Base-by-base conservation (phyloP, 129 eudicot genomes). In the Deinandra increscens region DNA sequence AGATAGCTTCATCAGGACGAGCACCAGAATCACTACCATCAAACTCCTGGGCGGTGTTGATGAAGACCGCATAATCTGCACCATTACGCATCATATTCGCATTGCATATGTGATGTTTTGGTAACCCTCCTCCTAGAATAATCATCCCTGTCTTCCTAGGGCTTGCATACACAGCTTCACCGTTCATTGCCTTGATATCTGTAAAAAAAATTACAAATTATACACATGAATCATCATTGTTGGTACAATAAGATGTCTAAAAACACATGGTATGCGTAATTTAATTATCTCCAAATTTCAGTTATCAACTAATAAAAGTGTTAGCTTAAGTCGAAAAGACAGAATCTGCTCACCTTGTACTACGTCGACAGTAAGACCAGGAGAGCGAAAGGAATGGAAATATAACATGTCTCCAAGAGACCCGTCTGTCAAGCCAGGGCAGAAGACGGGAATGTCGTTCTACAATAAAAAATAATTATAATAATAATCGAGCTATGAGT, bases 1-100 rank as follows among this genome's bases (percentile, higher is more conserved):
- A 93, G 8, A 93, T 86, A 44, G 93, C 99, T 91, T 93, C 99
- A 78, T 93, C 97, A 9, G 96, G 99, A 39, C 87, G 84, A 37
- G 99, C 97, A 76, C 99, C 99, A 6, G 98, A 93, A 70, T 93
- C 98, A 78, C 96, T 89, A 55, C 97, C 98, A 74, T 93, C 98
- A 71, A 89, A 93, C 70, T 93, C 98, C 64, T 89, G 95, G 18
- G 97, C 98, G 0, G 95, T 93, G 80, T 93, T 93, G 13, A 87
- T 83, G 65, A 84, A 93, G 20, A 89, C 97, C 0, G 90, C 98
- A 74, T 65, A 93, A 82, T 93, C 98, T 13, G 98, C 98, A 64
- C 98, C 98, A 69, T 89, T 93, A 19, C 98, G 91, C 98, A 89
- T 93, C 98, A 93, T 86, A 80, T 93, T 93, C 15, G 97, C 95